Percentiles rank a stretch among this genome's conserved stretches.
Evolutionary conservation across 2,329 filamentous ascomycete genomes (phyloP).

Genomic region (Apiospora pterosperma): DNA sequence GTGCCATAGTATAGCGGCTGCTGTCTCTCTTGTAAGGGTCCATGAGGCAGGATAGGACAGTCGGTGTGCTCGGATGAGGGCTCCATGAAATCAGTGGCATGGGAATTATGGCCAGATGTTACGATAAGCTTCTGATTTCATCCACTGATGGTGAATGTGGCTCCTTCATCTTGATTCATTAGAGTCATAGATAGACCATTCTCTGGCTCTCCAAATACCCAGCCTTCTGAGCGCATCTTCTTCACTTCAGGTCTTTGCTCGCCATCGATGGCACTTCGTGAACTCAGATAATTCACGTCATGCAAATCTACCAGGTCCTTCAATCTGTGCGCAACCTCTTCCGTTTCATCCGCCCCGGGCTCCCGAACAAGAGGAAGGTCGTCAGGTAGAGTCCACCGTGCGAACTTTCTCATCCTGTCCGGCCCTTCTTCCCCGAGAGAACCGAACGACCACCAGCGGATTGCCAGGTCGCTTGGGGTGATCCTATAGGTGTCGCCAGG

Average conservation of each 20-base stretch:
- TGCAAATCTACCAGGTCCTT: conserved; percentile 4
- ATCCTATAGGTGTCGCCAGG: conserved; percentile 1
- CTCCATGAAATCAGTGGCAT: too few relatives aligned
- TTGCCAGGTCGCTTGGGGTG: background rate
- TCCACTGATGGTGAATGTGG: background rate
- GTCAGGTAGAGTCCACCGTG: background rate
- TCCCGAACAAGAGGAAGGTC: background rate
- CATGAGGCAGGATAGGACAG: too few relatives aligned
- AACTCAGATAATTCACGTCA: background rate
- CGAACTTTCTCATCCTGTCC: background rate
- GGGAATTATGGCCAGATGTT: too few relatives aligned
- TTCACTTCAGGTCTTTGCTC: background rate
- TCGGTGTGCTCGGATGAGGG: too few relatives aligned
- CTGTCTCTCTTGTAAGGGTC: too few relatives aligned
- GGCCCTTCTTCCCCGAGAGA: background rate
- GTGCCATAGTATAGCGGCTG: too few relatives aligned
- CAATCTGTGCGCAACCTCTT: conserved; percentile 1
- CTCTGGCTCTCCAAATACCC: background rate
- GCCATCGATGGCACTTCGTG: background rate
- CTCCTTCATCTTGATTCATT: background rate
- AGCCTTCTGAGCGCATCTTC: background rate
- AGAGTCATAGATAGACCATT: background rate
- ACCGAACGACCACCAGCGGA: conserved; percentile 1
- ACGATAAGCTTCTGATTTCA: background rate
- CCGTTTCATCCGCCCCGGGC: background rate